Percentiles rank a stretch among this genome's conserved stretches.
Evolutionary conservation across 2,329 filamentous ascomycete genomes (phyloP).

Genomic region (Cordyceps tenuipes): DNA sequence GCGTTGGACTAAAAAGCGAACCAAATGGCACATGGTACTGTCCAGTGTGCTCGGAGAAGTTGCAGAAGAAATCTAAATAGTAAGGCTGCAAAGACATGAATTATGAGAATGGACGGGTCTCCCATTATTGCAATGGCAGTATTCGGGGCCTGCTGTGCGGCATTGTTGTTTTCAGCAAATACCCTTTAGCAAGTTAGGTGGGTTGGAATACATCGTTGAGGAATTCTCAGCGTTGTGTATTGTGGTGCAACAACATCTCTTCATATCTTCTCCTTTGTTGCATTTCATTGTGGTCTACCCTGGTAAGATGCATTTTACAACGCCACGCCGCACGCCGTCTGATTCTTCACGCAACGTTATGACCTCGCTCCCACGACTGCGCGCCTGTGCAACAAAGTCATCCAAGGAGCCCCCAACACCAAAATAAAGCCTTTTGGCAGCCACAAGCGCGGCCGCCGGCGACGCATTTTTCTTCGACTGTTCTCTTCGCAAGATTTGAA

Average conservation of each 20-base stretch:
- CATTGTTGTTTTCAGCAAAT: background rate
- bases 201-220: background rate
- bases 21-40: constrained; percentile 62
- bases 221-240: background rate
- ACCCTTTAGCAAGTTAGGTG: background rate
- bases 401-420: constrained; percentile 76
- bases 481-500: constrained; percentile 47
- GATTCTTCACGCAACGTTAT: constrained; percentile 48
- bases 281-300: background rate
- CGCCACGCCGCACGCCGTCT: constrained; percentile 52
- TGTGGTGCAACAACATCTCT: background rate
- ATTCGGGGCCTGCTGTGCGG: background rate
- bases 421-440: constrained; percentile 75
- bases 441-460: constrained; percentile 54
- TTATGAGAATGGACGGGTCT: background rate
- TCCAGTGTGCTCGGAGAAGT: constrained; percentile 49
- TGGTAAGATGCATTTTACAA: constrained; percentile 42
- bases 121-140: background rate
- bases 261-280: background rate
- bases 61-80: constrained; percentile 32
- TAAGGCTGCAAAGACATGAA: background rate
- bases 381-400: constrained; percentile 54
- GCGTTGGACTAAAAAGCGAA: constrained; percentile 59
- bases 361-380: constrained; percentile 39
- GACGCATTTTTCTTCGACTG: constrained; percentile 17